Evolutionary conservation across 306 rosid genomes (phyloP).

Genomic region (Boehmeria nivea): DNA sequence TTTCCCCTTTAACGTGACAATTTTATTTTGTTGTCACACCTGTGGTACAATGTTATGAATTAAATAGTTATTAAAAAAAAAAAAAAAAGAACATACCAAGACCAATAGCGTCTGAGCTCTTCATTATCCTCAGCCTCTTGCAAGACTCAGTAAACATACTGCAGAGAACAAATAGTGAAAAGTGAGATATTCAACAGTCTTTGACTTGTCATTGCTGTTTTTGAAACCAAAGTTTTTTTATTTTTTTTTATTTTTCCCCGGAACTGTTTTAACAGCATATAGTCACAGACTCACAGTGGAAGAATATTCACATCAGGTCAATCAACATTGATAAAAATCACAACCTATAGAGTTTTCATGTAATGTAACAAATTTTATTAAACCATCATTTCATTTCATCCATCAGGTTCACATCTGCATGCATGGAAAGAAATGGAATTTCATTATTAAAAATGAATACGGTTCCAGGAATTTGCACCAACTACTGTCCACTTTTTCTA

Average conservation of each 20-base stretch:
- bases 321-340: too few species aligned
- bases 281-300: neutral
- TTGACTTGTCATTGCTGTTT: neutral
- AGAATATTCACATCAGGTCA: constrained; percentile 8
- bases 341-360: neutral
- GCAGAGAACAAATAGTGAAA: constrained; percentile 17
- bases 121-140: constrained; percentile 90
- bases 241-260: too few species aligned
- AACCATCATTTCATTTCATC: constrained; percentile 3
- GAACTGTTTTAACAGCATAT: neutral
- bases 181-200: constrained; percentile 11
- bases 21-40: neutral
- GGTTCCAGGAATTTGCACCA: too few species aligned
- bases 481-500: too few species aligned
- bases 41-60: neutral
- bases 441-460: too few species aligned
- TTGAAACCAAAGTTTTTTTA: constrained; percentile 1
- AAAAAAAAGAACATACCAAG: constrained; percentile 42
- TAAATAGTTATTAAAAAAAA: neutral
- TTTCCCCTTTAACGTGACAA: too few species aligned
- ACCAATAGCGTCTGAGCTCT: constrained; percentile 94
- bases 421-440: neutral
- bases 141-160: constrained; percentile 86
- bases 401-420: constrained; percentile 2
- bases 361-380: neutral